Conservation (phyloP, 495 filamentous ascomycete species). For the Oleoguttula mirabilis region DNA sequence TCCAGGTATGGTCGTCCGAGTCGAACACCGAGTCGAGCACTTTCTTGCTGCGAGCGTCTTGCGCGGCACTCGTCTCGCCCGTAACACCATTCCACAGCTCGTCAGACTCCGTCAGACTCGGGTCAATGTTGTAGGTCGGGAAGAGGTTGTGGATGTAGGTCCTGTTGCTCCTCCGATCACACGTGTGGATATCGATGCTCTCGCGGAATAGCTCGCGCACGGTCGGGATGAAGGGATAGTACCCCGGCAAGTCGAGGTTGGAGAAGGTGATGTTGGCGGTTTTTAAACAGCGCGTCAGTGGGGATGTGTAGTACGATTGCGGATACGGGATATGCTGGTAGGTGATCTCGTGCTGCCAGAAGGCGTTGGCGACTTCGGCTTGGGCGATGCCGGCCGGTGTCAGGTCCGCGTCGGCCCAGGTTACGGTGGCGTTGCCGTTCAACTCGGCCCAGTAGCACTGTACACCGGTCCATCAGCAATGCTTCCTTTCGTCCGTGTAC, state of each 20-base stretch:
- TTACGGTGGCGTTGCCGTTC: conserved; percentile 51
- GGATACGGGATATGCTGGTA: conserved; percentile 49
- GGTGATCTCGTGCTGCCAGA: conserved; percentile 48
- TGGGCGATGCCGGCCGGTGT: conserved; percentile 48
- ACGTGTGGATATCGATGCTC: conserved; percentile 62
- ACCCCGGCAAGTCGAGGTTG: conserved; percentile 39
- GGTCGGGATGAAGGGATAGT: conserved; percentile 43
- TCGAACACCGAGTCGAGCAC: conserved; percentile 55
- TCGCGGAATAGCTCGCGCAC: conserved; percentile 65
- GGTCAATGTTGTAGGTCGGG: conserved; percentile 50
- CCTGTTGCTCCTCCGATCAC: conserved; percentile 53
- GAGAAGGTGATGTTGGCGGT: conserved; percentile 53
- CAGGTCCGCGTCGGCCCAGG: conserved; percentile 61
- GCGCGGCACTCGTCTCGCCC: conserved; percentile 31
- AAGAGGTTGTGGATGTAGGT: conserved; percentile 45
- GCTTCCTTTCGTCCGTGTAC: too few relatives aligned
- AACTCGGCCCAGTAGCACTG: conserved; percentile 64
- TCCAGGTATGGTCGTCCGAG: conserved; percentile 45
- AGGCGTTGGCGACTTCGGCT: conserved; percentile 47
- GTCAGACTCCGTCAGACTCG: conserved; percentile 39
- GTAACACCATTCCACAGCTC: conserved; percentile 25
- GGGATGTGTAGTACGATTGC: conserved; percentile 54
- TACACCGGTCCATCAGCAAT: background rate
- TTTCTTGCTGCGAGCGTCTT: conserved; percentile 41
- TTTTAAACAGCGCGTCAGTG: conserved; percentile 53